Evolutionary conservation across 2,329 filamentous ascomycete genomes (phyloP).

Genomic region (Apiospora sp.): DNA sequence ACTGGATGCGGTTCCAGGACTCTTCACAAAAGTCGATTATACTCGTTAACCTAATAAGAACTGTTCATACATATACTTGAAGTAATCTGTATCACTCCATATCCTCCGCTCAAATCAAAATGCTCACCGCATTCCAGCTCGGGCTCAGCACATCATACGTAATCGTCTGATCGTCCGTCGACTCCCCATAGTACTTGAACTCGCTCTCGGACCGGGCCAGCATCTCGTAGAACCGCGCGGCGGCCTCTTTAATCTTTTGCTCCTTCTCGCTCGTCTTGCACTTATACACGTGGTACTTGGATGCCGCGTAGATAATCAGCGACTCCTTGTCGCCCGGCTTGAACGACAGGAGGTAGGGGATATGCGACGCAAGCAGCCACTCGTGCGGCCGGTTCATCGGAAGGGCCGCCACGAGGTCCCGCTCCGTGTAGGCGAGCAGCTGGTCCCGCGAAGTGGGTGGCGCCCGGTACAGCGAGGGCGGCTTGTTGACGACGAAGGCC

Average conservation of each 20-base stretch:
- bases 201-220: constrained; percentile 38
- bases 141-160: constrained; percentile 5
- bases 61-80: no score
- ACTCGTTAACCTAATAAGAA: background rate
- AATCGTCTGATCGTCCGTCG: constrained; percentile 38
- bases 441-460: constrained; percentile 42
- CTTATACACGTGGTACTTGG: constrained; percentile 43
- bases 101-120: background rate
- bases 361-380: constrained; percentile 54
- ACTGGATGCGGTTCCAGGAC: background rate
- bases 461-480: constrained; percentile 46
- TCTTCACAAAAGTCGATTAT: background rate
- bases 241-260: constrained; percentile 34
- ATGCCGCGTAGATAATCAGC: constrained; percentile 50
- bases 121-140: constrained; percentile 9
- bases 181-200: constrained; percentile 41
- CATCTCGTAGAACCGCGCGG: constrained; percentile 39
- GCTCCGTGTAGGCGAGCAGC: constrained; percentile 43
- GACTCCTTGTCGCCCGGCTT: constrained; percentile 50
- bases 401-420: constrained; percentile 47
- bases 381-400: constrained; percentile 51
- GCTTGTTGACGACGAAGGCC: constrained; percentile 56
- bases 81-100: background rate
- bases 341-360: constrained; percentile 55
- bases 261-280: constrained; percentile 34